Base-by-base conservation (phyloP, 805 yeast species). In the Zygosaccharomyces pseudorouxii region DNA sequence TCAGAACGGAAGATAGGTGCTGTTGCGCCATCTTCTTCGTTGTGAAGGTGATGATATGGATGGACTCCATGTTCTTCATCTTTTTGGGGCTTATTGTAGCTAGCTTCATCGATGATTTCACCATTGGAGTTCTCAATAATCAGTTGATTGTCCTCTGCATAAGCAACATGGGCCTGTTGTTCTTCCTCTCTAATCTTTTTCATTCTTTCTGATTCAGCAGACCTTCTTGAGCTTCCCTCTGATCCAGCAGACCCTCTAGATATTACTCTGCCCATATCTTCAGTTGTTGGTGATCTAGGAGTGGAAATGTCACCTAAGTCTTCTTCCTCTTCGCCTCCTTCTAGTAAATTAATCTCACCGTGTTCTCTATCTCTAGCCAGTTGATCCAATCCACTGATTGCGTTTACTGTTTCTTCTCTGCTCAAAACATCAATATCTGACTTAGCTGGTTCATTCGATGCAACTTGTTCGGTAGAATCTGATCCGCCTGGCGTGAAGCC, bases 41-140 rank as follows among this genome's bases (percentile, higher is more conserved):
- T 20, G 10, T 6, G 37, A 16, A 52, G 27, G 9, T 45, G 53
- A n/a, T 45, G 27, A 14, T 40, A 46, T n/a, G 45, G 30, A 36
- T 29, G 18, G 5, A 14, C 12, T 3, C 57, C 29, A 31, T 52
- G 58, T 50, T 59, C 65, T 31, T 65, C 65, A 31, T 64, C 67
- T 31, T 46, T 51, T 9, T 53, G 51, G 5, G 47, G 51, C 5
- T 47, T 45, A n/a, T 67, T 60, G 12, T 75, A 64, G 58, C 67
- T 58, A 46, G 82, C 70, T 2, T 82, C 74, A 45, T 79, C 82
- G 44, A 92, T 60, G 38, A 89, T 76, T 62, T 90, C 97, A 47
- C 98, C 98, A 42, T 82, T 75, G 48, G 77, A 79, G 66, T 89
- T 93, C 63, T 92, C 99, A 47, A 92, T 74, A 46, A 90, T 77